Evolutionary conservation across 1,284 basidiomycete genomes (phyloP), one percentile per base, ranked within the genome.

Genomic region (Tetrapyrgos nigripes): DNA sequence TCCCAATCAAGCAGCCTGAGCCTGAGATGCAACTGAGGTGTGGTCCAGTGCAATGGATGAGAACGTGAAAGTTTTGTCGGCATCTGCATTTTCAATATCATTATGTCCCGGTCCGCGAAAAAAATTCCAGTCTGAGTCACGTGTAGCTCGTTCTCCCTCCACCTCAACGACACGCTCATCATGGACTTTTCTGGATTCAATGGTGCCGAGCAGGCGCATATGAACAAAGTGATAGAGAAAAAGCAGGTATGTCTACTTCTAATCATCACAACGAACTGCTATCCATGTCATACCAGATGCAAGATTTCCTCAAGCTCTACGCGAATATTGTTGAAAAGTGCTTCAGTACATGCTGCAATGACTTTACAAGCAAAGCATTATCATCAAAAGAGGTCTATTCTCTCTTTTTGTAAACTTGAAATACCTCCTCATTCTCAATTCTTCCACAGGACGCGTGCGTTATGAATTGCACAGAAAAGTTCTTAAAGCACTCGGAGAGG

Each of bases 241-340:
- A 95, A 93, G 81, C 95, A 97, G 89, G 94, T 91, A 61, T 53
- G 79, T 67, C 17, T 23, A 45, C 44, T 27, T n/a, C 53, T 58
- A 19, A 24, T 33, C 54, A 29, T 23, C 50, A 29, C 17, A 23
- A 19, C 44, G 26, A 21, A n/a, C 40, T 14, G 35, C 27, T 37
- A 46, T 54, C 48, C 29, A 60, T 51, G 28, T 55, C 43, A 29
- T 51, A 13, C 23, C 76, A 98, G 94, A 97, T 98, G 96, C 93
- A 97, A 83, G 97, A 98, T 81, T 98, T 99, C 70, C 84, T 98
- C 83, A 85, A 84, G 70, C 91, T 98, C 75, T 98, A 98, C 80
- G 94, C 95, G n/a, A 92, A 90, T 68, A 85, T 99, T 56, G 96
- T 97, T 44, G 96, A 98, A 74, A 87, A 93, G 66, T 99, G 97